A percentile compares a stretch with the other conserved stretches of the same genome.
Conservation (phyloP, 2,329 filamentous ascomycete species). For the Cercospora sp. region DNA sequence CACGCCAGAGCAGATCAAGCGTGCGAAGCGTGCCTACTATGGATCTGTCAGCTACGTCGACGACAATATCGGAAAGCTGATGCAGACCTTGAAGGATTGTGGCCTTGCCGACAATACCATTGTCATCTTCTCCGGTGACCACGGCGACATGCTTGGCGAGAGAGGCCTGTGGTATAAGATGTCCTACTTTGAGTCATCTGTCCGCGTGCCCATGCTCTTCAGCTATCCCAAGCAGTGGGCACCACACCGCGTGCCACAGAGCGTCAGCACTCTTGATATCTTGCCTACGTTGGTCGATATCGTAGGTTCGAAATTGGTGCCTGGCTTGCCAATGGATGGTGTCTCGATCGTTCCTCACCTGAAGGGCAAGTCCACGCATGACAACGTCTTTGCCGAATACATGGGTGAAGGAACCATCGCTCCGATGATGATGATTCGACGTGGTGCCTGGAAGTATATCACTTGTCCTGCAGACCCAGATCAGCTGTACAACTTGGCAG, state of each 20-base stretch:
- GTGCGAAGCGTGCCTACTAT: conserved; percentile 85
- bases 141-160: conserved; percentile 95
- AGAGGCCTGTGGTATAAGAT: conserved; percentile 96
- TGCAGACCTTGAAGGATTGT: conserved; percentile 75
- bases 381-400: conserved; percentile 93
- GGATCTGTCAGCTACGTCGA: conserved; percentile 92
- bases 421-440: conserved; percentile 90
- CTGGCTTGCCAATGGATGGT: conserved; percentile 80
- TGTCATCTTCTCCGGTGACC: conserved; percentile 88
- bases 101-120: conserved; percentile 82
- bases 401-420: conserved; percentile 89
- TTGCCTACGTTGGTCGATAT: conserved; percentile 86
- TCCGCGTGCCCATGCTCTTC: conserved; percentile 83
- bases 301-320: conserved; percentile 67
- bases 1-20: conserved; percentile 80
- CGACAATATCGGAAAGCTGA: conserved; percentile 81
- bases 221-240: conserved; percentile 74
- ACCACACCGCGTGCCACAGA: conserved; percentile 74
- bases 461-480: conserved; percentile 80
- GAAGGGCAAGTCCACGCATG: conserved; percentile 64
- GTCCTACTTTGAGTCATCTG: conserved; percentile 91
- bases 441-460: conserved; percentile 87
- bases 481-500: conserved; percentile 76
- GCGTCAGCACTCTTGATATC: conserved; percentile 88
- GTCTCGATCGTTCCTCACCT: conserved; percentile 78